A percentile compares a stretch with the other conserved stretches of the same genome.
These are phyloP conservation scores for Guyanaporus albipodus DNA, from an alignment of 768 basidiomycete species.

Conservation along the genomic window DNA sequence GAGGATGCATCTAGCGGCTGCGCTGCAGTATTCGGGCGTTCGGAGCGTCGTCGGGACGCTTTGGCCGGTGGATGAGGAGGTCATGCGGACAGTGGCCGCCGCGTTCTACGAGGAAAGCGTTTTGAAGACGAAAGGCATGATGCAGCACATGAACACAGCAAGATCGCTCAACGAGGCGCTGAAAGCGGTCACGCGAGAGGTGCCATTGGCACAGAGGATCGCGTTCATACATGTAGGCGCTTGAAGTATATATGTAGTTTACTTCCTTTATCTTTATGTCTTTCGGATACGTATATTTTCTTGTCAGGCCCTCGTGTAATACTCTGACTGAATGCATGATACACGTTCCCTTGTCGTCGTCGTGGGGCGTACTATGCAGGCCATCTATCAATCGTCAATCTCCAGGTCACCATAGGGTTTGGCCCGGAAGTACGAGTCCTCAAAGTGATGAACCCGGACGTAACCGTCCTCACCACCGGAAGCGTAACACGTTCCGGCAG, in stretches of 20 bases:
- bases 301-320: not conserved
- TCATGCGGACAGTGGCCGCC: conserved; percentile 18
- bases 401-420: conserved; percentile 91
- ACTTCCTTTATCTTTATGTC: too few relatives aligned
- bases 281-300: not conserved
- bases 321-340: not conserved
- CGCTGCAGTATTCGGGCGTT: conserved; percentile 32
- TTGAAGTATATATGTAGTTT: conserved; percentile 8
- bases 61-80: conserved; percentile 31
- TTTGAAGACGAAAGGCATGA: conserved; percentile 3
- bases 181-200: conserved; percentile 4
- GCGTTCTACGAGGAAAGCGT: conserved; percentile 24
- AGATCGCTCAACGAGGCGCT: conserved; percentile 18
- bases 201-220: conserved; percentile 24
- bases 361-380: conserved; percentile 6
- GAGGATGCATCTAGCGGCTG: conserved; percentile 32
- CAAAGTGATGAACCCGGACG: conserved; percentile 87
- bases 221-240: conserved; percentile 29
- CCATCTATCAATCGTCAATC: conserved; percentile 48
- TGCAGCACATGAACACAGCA: conserved; percentile 17
- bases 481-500: conserved; percentile 81
- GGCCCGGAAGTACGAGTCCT: conserved; percentile 90
- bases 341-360: conserved; percentile 8
- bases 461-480: conserved; percentile 98
- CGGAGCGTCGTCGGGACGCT: conserved; percentile 34